phyloP scores from a whole-genome alignment of 2,329 filamentous ascomycete species.

The Daldinia sp. region DNA sequence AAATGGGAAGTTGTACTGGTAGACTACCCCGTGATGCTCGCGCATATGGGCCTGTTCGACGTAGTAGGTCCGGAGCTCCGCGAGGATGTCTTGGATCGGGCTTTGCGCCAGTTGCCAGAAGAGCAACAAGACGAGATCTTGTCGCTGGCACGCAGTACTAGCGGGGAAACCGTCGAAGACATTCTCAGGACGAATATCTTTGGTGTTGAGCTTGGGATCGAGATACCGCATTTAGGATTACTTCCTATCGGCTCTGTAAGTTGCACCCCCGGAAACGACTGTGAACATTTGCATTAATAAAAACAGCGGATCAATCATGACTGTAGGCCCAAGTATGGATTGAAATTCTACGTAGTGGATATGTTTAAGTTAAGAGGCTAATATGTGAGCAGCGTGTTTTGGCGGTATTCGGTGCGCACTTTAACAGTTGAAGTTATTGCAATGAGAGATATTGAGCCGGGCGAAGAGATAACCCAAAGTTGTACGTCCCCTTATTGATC shows the following conservation, averaged over 20 bases:
- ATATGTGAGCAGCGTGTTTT: slow-evolving; percentile 22
- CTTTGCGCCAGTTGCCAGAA: slow-evolving; percentile 23
- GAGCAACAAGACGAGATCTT: slow-evolving; percentile 20
- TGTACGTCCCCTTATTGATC: slow-evolving; percentile 16
- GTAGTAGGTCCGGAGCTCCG: slow-evolving; percentile 21
- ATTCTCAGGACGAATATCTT: slow-evolving; percentile 32
- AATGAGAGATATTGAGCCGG: slow-evolving; percentile 25
- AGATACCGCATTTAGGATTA: slow-evolving; percentile 29
- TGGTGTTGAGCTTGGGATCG: slow-evolving; percentile 26
- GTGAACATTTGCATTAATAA: neutral
- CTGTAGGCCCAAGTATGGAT: slow-evolving; percentile 29
- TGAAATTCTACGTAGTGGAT: neutral
- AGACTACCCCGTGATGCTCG: slow-evolving; percentile 24
- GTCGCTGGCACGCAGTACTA: slow-evolving; percentile 17
- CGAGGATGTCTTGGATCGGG: slow-evolving; percentile 27
- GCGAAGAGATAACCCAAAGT: slow-evolving; percentile 34
- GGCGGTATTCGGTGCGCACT: slow-evolving; percentile 27
- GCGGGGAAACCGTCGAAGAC: slow-evolving; percentile 30
- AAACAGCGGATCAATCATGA: slow-evolving; percentile 33
- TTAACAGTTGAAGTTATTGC: slow-evolving; percentile 28
- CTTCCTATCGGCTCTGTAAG: slow-evolving; percentile 28
- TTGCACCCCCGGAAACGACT: neutral
- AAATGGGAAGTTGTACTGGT: slow-evolving; percentile 29
- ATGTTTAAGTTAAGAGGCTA: neutral
- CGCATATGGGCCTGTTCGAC: slow-evolving; percentile 25